Evolutionary conservation across 1,139 yeast species (phyloP), one percentile per base, ranked within the genome.

Genomic region (Citeromyces hawaiiensis): DNA sequence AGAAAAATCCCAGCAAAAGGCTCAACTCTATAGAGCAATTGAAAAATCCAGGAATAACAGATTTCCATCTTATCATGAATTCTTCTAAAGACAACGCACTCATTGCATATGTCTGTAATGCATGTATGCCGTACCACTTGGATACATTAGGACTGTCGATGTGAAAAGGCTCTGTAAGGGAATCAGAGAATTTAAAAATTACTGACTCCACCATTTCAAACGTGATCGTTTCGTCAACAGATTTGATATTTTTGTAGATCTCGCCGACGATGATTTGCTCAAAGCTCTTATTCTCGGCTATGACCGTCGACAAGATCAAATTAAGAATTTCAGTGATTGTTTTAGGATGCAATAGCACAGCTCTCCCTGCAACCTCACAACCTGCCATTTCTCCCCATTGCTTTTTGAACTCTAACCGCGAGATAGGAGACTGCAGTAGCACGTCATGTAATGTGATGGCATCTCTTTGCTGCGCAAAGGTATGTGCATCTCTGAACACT

Each of bases 301-400:
- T 65, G 14, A 75, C 49, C 3, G 72, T 57, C 44, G 77, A 65
- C 11, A 83, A 57, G 14, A 79, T 48, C 4, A 68, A 57, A 42
- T 68, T 66, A 27, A 71, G 49, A 0, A 63, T 54, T 7, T 55
- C 54, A 16, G 61, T 52, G 10, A 66, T 52, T 37, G 65, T 57
- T 4, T 55, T 59, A 11, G 53, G 53, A 11, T 64, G 55, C 3
- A 71, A 43, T 2, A 64, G 41, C 39, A 66, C 61, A 0, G 72
- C 66, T 8, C 41, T 44, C 1, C 63, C 62, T 25, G 58, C 51
- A 2, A 77, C 50, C 37, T 68, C 72, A 36, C 76, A 66, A 0
- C 93, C 93, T n/a, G 76, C 72, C 3, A 64, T 42, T 1, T 56
- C 56, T 40, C 62, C 57, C 86, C 91, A 83, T 25, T 59, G 53